Evolutionary conservation across 331 rosid species (phyloP).

Genomic region (Acacia concinna): DNA sequence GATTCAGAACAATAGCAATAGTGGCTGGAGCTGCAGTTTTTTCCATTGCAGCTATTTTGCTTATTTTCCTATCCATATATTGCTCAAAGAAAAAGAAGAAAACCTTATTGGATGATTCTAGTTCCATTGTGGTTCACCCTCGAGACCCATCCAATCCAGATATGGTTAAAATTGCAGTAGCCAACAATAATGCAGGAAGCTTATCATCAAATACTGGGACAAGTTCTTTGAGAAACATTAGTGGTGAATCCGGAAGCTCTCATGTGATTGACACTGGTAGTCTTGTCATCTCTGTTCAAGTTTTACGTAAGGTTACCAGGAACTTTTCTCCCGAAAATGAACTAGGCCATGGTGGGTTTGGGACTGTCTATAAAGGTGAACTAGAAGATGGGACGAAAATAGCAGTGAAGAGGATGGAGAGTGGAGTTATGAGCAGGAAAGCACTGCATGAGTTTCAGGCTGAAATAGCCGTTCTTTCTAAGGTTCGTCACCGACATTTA

Average conservation of each 20-base stretch:
- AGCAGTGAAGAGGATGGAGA: conserved; percentile 90
- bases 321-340: conserved; percentile 60
- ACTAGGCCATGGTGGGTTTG: conserved; percentile 85
- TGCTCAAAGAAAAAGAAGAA: conserved; percentile 49
- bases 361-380: conserved; percentile 75
- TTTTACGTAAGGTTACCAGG: conserved; percentile 63
- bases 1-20: conserved; percentile 27
- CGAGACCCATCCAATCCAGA: conserved; percentile 55
- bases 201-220: conserved; percentile 50
- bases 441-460: conserved; percentile 71
- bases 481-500: conserved; percentile 77
- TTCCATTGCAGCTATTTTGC: conserved; percentile 32
- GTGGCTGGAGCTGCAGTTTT: conserved; percentile 38
- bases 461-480: conserved; percentile 76
- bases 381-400: conserved; percentile 60
- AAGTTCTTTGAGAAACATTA: conserved; percentile 45
- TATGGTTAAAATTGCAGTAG: conserved; percentile 49
- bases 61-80: conserved; percentile 38
- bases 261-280: conserved; percentile 45
- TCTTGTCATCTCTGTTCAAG: conserved; percentile 56
- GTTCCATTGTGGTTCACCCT: conserved; percentile 53
- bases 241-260: conserved; percentile 49
- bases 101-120: conserved; percentile 27
- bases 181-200: conserved; percentile 40
- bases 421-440: conserved; percentile 50